These are phyloP conservation scores for Phaeosphaeriaceae sp. DNA, from an alignment of 2,329 filamentous ascomycete species.

Conservation along the genomic window DNA sequence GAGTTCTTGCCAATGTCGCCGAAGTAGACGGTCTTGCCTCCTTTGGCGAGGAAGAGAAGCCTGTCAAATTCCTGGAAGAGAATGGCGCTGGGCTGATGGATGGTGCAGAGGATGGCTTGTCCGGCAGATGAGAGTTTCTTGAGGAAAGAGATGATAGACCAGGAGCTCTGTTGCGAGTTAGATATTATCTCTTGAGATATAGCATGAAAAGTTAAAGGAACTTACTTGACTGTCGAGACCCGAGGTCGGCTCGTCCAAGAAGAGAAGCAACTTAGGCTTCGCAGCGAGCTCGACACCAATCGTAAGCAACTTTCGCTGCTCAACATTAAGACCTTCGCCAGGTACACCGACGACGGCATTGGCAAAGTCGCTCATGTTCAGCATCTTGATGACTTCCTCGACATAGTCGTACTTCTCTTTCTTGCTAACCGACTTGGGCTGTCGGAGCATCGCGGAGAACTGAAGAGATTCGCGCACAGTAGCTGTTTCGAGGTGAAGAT, in stretches of 20 bases:
- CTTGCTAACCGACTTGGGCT: constrained; percentile 61
- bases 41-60: constrained; percentile 53
- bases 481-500: constrained; percentile 48
- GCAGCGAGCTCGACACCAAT: constrained; percentile 77
- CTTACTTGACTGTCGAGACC: constrained; percentile 64
- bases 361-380: constrained; percentile 72
- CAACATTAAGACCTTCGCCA: constrained; percentile 70
- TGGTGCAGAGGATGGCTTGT: constrained; percentile 56
- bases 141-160: constrained; percentile 68
- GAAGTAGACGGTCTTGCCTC: constrained; percentile 56
- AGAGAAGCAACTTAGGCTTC: constrained; percentile 68
- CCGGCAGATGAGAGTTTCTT: constrained; percentile 63
- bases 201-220: background rate
- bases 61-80: constrained; percentile 56
- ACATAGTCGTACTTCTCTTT: constrained; percentile 68
- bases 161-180: constrained; percentile 55
- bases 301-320: constrained; percentile 73
- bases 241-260: constrained; percentile 65
- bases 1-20: constrained; percentile 56
- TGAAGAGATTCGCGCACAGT: constrained; percentile 47
- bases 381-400: constrained; percentile 69
- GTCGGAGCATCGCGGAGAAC: constrained; percentile 50
- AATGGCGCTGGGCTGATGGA: constrained; percentile 55
- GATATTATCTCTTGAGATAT: background rate
- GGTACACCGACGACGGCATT: constrained; percentile 70